Base-by-base conservation (phyloP, 1,139 yeast species). In the Yamadazyma sp. region DNA sequence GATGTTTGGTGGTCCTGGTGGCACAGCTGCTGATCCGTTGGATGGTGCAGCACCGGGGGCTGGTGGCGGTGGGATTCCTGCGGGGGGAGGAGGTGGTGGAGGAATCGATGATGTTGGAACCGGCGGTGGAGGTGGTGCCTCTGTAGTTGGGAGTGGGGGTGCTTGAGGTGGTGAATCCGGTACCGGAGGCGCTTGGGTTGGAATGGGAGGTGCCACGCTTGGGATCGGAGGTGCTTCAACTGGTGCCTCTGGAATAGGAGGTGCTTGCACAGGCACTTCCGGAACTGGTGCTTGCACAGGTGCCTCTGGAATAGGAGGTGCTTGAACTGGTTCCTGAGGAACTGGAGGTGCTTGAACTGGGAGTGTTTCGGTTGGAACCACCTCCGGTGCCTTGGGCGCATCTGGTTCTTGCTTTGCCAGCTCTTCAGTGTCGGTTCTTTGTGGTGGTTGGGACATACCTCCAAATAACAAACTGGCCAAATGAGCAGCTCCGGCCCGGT, bases 401-500 rank as follows among this genome's bases (percentile, higher is more conserved):
- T 47, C 34, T 30, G 52, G 52, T 5, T 45, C 37, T 14, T 34
- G 28, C 24, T 36, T 41, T 8, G 42, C 26, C 11, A 47, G 51
- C n/a, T n/a, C n/a, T n/a, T n/a, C n/a, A 24, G 49, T 50, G 7
- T 28, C 31, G n/a, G 24, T 48, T 40, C 61, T 58, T 17, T 55
- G 48, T 10, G 62, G 58, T 3, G 77, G 73, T 35, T 69, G 72
- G 1, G 77, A 72, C 83, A 79, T 78, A 3, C 83, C 79, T 2
- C 86, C 83, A 55, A 81, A 79, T 35, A 79, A 64, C 53, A 80
- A 62, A 46, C 80, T 78, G 1, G 87, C 87, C 43, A 81, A 68
- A 41, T 77, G 75, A 2, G 83, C 79, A 11, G 87, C 83, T 31
- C 82, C 81, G 1, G 76, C 72, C 35, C 76, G 66, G 42, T 73